Evolutionary conservation across 2,329 filamentous ascomycete genomes (phyloP).

Genomic region (Aspergillus fijiensis): DNA sequence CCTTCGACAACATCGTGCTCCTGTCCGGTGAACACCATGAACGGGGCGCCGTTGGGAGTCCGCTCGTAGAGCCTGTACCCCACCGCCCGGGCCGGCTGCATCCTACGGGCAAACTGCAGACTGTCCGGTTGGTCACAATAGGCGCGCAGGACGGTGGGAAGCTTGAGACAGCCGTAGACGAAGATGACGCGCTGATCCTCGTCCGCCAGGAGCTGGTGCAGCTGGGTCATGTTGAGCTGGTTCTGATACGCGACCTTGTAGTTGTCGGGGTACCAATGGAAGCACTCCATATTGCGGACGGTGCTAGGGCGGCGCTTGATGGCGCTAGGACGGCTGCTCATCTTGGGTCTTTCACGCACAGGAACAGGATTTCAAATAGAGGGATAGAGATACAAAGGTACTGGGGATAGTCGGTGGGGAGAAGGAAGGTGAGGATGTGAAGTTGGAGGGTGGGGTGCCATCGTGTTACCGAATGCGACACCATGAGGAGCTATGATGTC

Average conservation of each 20-base stretch:
- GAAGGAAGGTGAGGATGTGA: neutral
- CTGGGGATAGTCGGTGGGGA: neutral
- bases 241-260: neutral
- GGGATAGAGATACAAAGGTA: neutral
- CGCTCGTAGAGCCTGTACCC: neutral
- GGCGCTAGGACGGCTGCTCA: neutral
- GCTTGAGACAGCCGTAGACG: neutral
- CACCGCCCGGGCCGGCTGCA: neutral
- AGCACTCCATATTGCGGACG: neutral
- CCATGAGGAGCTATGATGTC: neutral
- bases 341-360: no score
- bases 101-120: neutral
- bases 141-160: neutral
- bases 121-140: neutral
- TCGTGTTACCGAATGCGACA: neutral
- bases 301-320: neutral
- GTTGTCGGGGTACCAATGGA: neutral
- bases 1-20: neutral
- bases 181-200: neutral
- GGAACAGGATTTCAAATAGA: neutral
- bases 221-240: neutral
- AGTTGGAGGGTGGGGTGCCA: neutral
- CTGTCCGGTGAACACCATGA: neutral
- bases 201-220: neutral
- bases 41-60: neutral